A percentile compares a stretch with the other conserved stretches of the same genome.
Evolutionary conservation across 208 protist species (phyloP).

Genomic region (Trypanosomatidae sp.): DNA sequence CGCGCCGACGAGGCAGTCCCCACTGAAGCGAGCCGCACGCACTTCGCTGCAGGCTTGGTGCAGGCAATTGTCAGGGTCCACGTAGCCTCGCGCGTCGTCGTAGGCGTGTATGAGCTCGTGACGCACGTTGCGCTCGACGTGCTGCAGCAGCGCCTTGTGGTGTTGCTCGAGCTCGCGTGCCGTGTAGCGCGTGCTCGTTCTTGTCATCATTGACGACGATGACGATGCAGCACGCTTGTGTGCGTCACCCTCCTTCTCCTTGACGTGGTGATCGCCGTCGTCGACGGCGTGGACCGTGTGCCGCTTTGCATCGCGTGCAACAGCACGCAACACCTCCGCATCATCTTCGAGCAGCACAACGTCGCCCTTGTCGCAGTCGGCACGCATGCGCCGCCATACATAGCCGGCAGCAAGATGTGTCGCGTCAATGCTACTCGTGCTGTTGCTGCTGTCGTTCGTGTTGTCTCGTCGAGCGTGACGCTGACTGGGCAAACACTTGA

Average conservation of each 20-base stretch:
- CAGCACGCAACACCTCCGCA: constrained; percentile 4
- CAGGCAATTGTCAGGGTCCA: constrained; percentile 82
- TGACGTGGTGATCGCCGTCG: constrained; percentile 5
- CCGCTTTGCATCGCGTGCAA: background rate
- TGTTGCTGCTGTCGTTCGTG: background rate
- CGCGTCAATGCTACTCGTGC: constrained; percentile 4
- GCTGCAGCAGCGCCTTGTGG: constrained; percentile 9
- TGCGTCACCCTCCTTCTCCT: constrained; percentile 1
- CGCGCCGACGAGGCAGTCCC: constrained; percentile 76
- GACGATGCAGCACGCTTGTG: constrained; percentile 1
- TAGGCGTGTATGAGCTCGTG: constrained; percentile 93
- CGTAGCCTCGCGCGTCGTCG: constrained; percentile 80
- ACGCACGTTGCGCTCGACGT: constrained; percentile 68
- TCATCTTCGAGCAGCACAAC: constrained; percentile 64
- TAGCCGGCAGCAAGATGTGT: constrained; percentile 42
- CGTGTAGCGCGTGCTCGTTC: background rate
- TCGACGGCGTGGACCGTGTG: constrained; percentile 8
- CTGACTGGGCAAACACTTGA: constrained; percentile 41
- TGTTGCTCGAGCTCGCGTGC: too few relatives aligned
- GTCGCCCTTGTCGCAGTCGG: constrained; percentile 53
- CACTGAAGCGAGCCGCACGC: constrained; percentile 87
- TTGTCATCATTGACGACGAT: background rate
- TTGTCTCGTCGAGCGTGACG: background rate
- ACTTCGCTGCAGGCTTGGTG: constrained; percentile 93
- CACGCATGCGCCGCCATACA: constrained; percentile 47